Evolutionary conservation across 2,329 filamentous ascomycete genomes (phyloP).

Genomic region (Epichloe elymi): DNA sequence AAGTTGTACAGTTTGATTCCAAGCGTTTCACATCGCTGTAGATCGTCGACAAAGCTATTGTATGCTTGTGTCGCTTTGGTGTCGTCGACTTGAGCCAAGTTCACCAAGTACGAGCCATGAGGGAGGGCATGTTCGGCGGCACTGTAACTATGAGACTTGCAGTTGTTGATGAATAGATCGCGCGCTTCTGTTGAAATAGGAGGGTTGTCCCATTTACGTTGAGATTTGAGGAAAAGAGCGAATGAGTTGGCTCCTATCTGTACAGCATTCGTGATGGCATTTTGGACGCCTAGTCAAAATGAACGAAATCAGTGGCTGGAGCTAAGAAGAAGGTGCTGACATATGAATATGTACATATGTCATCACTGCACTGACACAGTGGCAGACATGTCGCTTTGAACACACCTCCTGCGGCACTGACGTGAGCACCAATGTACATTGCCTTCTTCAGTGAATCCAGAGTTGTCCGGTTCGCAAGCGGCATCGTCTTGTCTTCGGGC

Average conservation of each 20-base stretch:
- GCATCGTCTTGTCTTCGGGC: constrained; percentile 33
- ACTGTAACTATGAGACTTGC: constrained; percentile 58
- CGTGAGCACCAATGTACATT: constrained; percentile 85
- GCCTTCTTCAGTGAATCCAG: constrained; percentile 47
- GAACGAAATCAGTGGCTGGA: too few species aligned
- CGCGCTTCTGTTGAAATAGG: constrained; percentile 55
- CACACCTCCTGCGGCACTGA: constrained; percentile 74
- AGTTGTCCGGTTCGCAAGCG: constrained; percentile 55
- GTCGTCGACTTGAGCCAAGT: constrained; percentile 73
- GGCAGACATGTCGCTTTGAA: not conserved
- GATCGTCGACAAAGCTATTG: constrained; percentile 72
- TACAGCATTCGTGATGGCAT: constrained; percentile 63
- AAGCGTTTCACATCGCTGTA: constrained; percentile 70
- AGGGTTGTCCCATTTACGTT: constrained; percentile 86
- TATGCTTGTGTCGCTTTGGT: constrained; percentile 79
- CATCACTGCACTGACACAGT: too few species aligned
- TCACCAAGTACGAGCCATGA: constrained; percentile 93
- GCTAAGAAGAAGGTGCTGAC: not conserved
- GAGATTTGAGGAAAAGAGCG: constrained; percentile 89
- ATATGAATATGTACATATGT: not conserved
- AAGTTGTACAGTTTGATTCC: constrained; percentile 96
- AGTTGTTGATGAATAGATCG: constrained; percentile 55
- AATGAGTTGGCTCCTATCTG: constrained; percentile 87
- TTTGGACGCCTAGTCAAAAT: constrained; percentile 59
- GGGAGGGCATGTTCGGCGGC: constrained; percentile 64